These are phyloP conservation scores for Camelina sativa DNA, from an alignment of 345 rosid species.

Conservation along the genomic window DNA sequence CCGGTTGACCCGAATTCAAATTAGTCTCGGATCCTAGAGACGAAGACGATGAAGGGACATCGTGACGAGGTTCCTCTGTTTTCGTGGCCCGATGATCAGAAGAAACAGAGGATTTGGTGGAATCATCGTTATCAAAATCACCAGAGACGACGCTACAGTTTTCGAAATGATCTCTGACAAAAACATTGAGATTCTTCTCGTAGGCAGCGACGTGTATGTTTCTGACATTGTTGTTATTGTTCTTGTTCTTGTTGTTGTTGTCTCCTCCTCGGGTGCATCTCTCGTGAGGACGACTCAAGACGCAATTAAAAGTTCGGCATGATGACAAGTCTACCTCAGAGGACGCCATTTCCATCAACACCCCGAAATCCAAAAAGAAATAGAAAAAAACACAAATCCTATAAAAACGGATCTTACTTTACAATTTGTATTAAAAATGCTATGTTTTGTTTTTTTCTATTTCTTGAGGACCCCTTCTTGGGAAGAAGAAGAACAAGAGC, in stretches of 20 bases:
- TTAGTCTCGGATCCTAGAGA: constrained; percentile 24
- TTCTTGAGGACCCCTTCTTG: constrained; percentile 9
- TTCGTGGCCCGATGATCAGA: constrained; percentile 52
- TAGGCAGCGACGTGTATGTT: constrained; percentile 48
- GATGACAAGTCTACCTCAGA: constrained; percentile 69
- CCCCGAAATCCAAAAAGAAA: not conserved
- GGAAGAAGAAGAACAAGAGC: constrained; percentile 13
- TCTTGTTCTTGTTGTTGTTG: constrained; percentile 33
- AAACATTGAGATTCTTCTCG: constrained; percentile 64
- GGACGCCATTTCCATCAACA: constrained; percentile 62
- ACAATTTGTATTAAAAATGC: not conserved
- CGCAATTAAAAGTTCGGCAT: constrained; percentile 62
- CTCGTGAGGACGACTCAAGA: constrained; percentile 56
- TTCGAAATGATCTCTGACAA: constrained; percentile 66
- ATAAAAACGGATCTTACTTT: constrained; percentile 27
- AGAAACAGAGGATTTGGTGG: constrained; percentile 32
- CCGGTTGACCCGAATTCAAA: constrained; percentile 32
- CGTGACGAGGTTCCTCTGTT: constrained; percentile 37
- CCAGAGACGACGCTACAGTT: constrained; percentile 41
- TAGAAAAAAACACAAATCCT: constrained; percentile 28
- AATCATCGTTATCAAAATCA: not conserved
- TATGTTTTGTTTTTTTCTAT: constrained; percentile 3
- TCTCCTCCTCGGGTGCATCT: constrained; percentile 49
- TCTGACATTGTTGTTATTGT: constrained; percentile 43
- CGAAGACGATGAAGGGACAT: constrained; percentile 21